Percentiles rank a stretch among this genome's conserved stretches.
phyloP scores from a whole-genome alignment of 495 filamentous ascomycete species.

The Paragyromitra xinjiangensis region DNA sequence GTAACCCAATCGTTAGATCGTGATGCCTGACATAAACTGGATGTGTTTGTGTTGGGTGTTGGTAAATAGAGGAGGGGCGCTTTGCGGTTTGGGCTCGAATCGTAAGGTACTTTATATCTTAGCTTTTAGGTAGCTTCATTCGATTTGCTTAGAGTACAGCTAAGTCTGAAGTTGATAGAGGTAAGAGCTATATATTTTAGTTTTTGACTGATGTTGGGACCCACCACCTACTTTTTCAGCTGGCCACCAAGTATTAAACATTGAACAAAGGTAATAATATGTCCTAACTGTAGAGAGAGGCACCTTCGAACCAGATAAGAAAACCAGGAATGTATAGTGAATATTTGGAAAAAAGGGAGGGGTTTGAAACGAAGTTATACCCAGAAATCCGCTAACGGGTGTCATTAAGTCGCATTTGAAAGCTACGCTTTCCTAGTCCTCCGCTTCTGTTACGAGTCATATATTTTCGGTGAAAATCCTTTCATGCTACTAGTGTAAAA shows the following conservation, averaged over 20 bases:
- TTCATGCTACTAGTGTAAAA: background rate
- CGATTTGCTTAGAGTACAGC: background rate
- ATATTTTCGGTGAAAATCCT: background rate
- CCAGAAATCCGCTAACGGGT: background rate
- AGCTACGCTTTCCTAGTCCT: background rate
- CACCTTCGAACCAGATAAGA: background rate
- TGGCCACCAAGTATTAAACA: background rate
- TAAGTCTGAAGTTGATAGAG: background rate
- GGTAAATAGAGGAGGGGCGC: no score
- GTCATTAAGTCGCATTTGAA: background rate
- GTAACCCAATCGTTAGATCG: no score
- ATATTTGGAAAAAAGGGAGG: background rate
- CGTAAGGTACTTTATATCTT: background rate
- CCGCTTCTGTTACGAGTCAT: background rate
- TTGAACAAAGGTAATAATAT: background rate
- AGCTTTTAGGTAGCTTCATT: background rate
- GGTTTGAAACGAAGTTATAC: background rate
- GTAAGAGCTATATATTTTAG: background rate
- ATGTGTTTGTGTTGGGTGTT: no score
- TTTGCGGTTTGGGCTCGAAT: background rate
- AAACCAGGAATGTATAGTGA: background rate
- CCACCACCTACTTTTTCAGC: background rate
- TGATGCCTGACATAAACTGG: no score
- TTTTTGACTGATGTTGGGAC: background rate
- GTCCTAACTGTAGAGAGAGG: background rate